Conservation (phyloP, 208 protist species). For the Crithidia sp. region DNA sequence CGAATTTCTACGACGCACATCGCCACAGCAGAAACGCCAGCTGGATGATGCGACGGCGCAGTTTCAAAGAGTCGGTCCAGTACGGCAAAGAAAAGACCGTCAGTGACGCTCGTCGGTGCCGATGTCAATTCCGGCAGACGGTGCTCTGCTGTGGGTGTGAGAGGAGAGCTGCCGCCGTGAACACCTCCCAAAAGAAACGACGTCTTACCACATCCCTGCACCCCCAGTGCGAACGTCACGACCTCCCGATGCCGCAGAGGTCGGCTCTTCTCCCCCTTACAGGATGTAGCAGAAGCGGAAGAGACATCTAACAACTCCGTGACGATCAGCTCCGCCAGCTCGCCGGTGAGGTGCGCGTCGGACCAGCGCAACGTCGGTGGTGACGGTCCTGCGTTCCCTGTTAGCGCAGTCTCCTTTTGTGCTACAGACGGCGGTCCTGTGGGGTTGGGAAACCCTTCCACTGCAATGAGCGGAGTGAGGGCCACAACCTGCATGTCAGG, state of each 20-base stretch:
- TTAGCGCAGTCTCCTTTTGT: no score
- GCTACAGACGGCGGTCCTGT: background rate
- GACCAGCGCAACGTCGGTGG: slow-evolving; percentile 3
- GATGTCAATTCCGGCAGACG: background rate
- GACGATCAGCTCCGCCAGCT: slow-evolving; percentile 23
- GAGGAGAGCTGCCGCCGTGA: background rate
- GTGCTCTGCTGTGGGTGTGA: background rate
- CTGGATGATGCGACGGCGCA: background rate
- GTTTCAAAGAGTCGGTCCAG: slow-evolving; percentile 26
- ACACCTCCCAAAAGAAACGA: slow-evolving; percentile 23
- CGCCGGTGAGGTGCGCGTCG: slow-evolving; percentile 16
- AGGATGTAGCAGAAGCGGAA: background rate
- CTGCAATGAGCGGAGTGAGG: slow-evolving; percentile 19
- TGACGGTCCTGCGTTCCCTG: background rate
- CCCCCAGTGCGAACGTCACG: slow-evolving; percentile 25
- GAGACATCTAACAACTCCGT: slow-evolving; percentile 4
- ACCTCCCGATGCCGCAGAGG: slow-evolving; percentile 14
- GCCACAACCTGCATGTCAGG: slow-evolving; percentile 14
- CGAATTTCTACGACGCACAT: slow-evolving; percentile 37
- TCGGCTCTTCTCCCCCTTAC: background rate
- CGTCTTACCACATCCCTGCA: slow-evolving; percentile 21
- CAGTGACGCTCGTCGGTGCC: background rate
- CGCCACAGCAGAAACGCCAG: slow-evolving; percentile 8
- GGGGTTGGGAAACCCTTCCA: slow-evolving; percentile 16
- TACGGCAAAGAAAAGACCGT: slow-evolving; percentile 28